A percentile compares a stretch with the other conserved stretches of the same genome.
phyloP scores from a whole-genome alignment of 495 filamentous ascomycete species.

The Xylaria telfairii region DNA sequence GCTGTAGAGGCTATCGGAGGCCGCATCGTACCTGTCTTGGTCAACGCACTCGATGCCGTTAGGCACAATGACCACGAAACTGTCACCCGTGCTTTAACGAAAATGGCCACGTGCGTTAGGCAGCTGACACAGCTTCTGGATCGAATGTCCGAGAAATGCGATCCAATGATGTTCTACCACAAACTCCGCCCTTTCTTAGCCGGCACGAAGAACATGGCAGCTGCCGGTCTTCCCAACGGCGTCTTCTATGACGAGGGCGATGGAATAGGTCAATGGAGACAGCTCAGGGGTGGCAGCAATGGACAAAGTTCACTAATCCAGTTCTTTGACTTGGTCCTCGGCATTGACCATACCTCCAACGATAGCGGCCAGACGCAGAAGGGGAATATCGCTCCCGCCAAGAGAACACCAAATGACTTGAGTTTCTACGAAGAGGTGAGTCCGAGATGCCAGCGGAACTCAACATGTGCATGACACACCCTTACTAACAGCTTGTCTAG shows the following conservation, averaged over 20 bases:
- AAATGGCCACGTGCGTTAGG: conserved; percentile 72
- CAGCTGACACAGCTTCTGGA: conserved; percentile 70
- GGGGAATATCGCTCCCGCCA: conserved; percentile 56
- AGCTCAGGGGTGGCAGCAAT: conserved; percentile 89
- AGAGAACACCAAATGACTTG: conserved; percentile 79
- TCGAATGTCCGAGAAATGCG: conserved; percentile 90
- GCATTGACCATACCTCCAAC: conserved; percentile 81
- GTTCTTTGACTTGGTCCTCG: conserved; percentile 88
- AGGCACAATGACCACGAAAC: conserved; percentile 61
- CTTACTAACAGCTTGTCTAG: background rate
- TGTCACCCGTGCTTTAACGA: conserved; percentile 67
- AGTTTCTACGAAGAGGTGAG: conserved; percentile 80
- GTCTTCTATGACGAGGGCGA: conserved; percentile 82
- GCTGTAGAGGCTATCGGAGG: conserved; percentile 92
- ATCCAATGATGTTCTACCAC: conserved; percentile 92
- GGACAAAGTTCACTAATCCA: conserved; percentile 94
- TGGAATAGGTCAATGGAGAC: conserved; percentile 67
- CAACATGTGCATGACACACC: too few relatives aligned
- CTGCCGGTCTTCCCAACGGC: conserved; percentile 81
- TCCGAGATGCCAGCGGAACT: background rate
- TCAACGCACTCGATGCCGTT: conserved; percentile 73
- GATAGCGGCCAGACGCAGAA: conserved; percentile 71
- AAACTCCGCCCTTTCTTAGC: conserved; percentile 91
- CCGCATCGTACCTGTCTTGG: conserved; percentile 78
- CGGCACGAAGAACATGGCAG: conserved; percentile 94